These are phyloP conservation scores for Aleurites moluccanus DNA, from an alignment of 441 rosid genomes.

Conservation along the genomic window DNA sequence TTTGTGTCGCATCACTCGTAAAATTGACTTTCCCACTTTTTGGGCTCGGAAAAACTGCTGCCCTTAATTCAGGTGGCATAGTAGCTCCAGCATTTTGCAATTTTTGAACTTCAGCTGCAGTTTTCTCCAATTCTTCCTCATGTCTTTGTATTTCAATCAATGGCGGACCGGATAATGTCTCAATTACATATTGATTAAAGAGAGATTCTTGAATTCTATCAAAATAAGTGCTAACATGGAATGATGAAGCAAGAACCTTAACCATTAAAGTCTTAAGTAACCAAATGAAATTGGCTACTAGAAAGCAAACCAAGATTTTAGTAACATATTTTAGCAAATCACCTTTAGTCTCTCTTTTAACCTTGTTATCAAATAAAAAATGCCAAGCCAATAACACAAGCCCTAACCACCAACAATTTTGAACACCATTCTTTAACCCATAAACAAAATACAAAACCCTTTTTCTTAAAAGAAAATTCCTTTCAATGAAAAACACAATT, in stretches of 20 bases:
- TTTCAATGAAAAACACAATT: constrained; percentile 57
- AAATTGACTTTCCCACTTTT: constrained; percentile 35
- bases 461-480: constrained; percentile 61
- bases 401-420: constrained; percentile 74
- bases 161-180: constrained; percentile 65
- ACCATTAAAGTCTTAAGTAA: constrained; percentile 65
- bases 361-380: constrained; percentile 49
- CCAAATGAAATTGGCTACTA: constrained; percentile 61
- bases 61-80: constrained; percentile 53
- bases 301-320: constrained; percentile 49
- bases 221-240: constrained; percentile 75
- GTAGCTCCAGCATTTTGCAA: constrained; percentile 64
- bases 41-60: constrained; percentile 37
- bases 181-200: constrained; percentile 67
- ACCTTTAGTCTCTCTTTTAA: constrained; percentile 32
- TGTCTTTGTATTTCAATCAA: constrained; percentile 41
- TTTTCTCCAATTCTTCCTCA: constrained; percentile 47
- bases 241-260: constrained; percentile 69
- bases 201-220: constrained; percentile 71
- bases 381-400: constrained; percentile 62
- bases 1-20: constrained; percentile 18
- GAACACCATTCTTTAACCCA: constrained; percentile 68
- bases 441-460: constrained; percentile 75
- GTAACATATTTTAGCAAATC: constrained; percentile 43
- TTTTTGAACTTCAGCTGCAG: constrained; percentile 43